A percentile compares a stretch with the other conserved stretches of the same genome.
Evolutionary conservation across 169 alveolate genomes (phyloP).

Genomic region (Perkinsus olseni): DNA sequence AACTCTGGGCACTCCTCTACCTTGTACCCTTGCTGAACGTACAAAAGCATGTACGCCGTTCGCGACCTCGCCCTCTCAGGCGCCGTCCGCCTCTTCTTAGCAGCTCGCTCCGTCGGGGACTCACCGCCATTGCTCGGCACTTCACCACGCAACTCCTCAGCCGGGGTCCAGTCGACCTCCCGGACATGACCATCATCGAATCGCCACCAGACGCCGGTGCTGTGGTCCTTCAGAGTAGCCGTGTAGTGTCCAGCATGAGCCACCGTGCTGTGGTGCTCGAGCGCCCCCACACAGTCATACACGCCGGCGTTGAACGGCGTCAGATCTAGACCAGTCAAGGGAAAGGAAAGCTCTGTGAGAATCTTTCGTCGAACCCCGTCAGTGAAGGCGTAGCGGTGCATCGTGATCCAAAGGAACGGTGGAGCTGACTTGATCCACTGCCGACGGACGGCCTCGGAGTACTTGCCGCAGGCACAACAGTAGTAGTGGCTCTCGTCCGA

Average conservation of each 20-base stretch:
- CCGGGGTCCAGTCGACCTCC: not conserved
- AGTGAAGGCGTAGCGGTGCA: not conserved
- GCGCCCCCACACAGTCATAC: not conserved
- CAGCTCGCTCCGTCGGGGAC: not conserved
- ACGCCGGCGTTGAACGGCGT: not conserved
- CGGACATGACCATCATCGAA: not conserved
- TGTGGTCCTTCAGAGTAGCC: not conserved
- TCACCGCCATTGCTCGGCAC: not conserved
- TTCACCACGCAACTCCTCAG: not conserved
- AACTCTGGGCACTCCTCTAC: not conserved
- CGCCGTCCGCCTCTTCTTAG: not conserved
- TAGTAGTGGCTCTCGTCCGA: not conserved
- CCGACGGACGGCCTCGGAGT: not conserved
- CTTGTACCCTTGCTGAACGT: not conserved
- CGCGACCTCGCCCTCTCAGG: not conserved
- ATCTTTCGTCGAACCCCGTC: not conserved
- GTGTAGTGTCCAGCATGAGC: not conserved
- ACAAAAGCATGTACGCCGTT: not conserved
- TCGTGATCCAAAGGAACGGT: not conserved
- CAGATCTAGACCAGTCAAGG: not conserved
- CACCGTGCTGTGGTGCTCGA: not conserved
- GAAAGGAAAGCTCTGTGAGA: not conserved
- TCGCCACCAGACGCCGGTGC: not conserved
- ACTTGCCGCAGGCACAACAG: not conserved
- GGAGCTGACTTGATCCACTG: not conserved